Evolutionary conservation across 1,284 basidiomycete genomes (phyloP).

Genomic region (Naganishia liquefaciens): DNA sequence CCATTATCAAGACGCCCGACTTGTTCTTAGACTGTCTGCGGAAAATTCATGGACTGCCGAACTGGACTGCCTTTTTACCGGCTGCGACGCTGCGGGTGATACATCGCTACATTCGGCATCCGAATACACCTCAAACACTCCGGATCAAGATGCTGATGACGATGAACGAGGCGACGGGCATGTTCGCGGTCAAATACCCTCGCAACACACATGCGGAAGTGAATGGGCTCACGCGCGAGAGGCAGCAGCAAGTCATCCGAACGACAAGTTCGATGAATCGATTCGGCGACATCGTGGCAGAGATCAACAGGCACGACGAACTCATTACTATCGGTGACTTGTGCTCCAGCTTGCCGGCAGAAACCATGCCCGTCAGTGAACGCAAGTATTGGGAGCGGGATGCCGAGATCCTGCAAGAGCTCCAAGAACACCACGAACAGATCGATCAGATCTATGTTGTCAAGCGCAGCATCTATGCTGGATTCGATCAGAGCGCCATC

Average conservation of each 20-base stretch:
- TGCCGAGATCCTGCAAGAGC: conserved; percentile 13
- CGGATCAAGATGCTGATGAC: conserved; percentile 6
- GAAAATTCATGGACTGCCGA: conserved; percentile 3
- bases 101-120: conserved; percentile 5
- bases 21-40: conserved; percentile 20
- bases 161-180: conserved; percentile 18
- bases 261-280: not conserved
- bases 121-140: conserved; percentile 7
- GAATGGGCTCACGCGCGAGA: not conserved
- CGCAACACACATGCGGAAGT: not conserved
- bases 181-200: conserved; percentile 20
- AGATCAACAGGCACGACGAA: conserved; percentile 2
- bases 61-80: conserved; percentile 17
- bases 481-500: conserved; percentile 5
- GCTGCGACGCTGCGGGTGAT: not conserved
- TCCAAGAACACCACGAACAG: conserved; percentile 1
- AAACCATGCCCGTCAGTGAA: not conserved
- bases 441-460: conserved; percentile 16
- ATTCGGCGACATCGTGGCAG: conserved; percentile 13
- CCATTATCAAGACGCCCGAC: conserved; percentile 20
- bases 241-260: conserved; percentile 3
- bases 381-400: conserved; percentile 25
- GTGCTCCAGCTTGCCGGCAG: not conserved
- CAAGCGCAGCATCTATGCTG: conserved; percentile 19
- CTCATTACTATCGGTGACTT: conserved; percentile 4